These are phyloP conservation scores for Discostella stelligera DNA, from an alignment of 352 stramenopile species.

Conservation along the genomic window DNA sequence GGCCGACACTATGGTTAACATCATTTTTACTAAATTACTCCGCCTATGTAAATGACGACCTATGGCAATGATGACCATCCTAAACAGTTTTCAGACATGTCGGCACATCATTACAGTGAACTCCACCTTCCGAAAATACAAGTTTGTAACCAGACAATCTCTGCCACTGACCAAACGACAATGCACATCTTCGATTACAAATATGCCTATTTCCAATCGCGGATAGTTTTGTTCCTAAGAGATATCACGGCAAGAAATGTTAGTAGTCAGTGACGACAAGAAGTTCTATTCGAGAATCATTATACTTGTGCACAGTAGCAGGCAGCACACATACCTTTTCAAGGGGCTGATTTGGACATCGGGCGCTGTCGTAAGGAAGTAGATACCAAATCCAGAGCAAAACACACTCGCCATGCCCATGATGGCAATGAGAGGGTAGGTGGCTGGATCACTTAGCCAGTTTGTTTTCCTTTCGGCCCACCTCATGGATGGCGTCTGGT, in stretches of 20 bases:
- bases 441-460: conserved; percentile 43
- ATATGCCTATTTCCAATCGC: conserved; percentile 37
- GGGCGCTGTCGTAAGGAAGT: conserved; percentile 21
- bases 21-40: too few relatives aligned
- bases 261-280: neutral
- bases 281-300: conserved; percentile 1
- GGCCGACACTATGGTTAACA: too few relatives aligned
- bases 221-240: conserved; percentile 43
- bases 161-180: conserved; percentile 2
- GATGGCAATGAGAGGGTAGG: conserved; percentile 43
- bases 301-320: neutral
- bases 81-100: too few relatives aligned
- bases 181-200: neutral
- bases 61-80: too few relatives aligned
- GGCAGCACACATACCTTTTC: conserved; percentile 40
- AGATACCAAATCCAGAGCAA: conserved; percentile 28
- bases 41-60: too few relatives aligned
- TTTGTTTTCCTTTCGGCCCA: conserved; percentile 34
- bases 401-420: conserved; percentile 27
- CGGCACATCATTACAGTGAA: too few relatives aligned
- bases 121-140: neutral
- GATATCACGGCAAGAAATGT: neutral
- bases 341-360: conserved; percentile 49
- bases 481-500: conserved; percentile 43
- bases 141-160: neutral